These are phyloP conservation scores for Pichia inconspicua DNA, from an alignment of 1,139 yeast genomes.

Conservation along the genomic window DNA sequence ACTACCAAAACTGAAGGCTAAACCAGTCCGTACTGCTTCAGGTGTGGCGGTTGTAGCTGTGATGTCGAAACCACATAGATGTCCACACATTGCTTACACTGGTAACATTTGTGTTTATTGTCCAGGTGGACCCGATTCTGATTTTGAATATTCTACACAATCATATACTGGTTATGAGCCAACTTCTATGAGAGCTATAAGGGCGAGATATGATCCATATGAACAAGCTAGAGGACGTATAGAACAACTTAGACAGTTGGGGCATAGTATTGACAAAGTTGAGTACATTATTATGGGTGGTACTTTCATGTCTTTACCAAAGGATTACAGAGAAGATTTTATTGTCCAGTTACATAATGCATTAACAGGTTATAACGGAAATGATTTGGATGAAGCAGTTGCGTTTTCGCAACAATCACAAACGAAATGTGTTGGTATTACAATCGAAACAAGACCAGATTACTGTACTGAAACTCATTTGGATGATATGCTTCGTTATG, in stretches of 20 bases:
- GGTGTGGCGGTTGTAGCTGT: slow-evolving; percentile 99
- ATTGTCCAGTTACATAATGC: slow-evolving; percentile 92
- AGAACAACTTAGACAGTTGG: slow-evolving; percentile 89
- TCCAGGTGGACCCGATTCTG: slow-evolving; percentile 99
- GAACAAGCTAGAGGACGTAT: slow-evolving; percentile 98
- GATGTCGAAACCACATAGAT: slow-evolving; percentile 98
- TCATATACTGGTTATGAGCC: slow-evolving; percentile 99
- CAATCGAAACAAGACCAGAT: slow-evolving; percentile 97
- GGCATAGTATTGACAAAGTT: slow-evolving; percentile 94
- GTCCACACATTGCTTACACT: slow-evolving; percentile 98
- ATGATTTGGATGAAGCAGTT: slow-evolving; percentile 84
- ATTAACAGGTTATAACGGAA: slow-evolving; percentile 85
- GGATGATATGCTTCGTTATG: slow-evolving; percentile 91
- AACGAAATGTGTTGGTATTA: slow-evolving; percentile 96
- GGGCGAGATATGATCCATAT: slow-evolving; percentile 96
- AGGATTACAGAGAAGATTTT: slow-evolving; percentile 81
- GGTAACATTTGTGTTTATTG: slow-evolving; percentile 98
- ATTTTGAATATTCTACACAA: slow-evolving; percentile 95
- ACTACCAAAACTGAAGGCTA: slow-evolving; percentile 89
- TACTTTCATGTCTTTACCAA: slow-evolving; percentile 91
- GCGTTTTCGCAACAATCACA: slow-evolving; percentile 85
- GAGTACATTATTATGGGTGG: slow-evolving; percentile 99
- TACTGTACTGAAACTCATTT: slow-evolving; percentile 95
- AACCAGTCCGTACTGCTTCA: slow-evolving; percentile 97
- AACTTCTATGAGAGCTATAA: slow-evolving; percentile 95